Evolutionary conservation across 768 basidiomycete genomes (phyloP).

Genomic region (Xerocomellus intermedius): DNA sequence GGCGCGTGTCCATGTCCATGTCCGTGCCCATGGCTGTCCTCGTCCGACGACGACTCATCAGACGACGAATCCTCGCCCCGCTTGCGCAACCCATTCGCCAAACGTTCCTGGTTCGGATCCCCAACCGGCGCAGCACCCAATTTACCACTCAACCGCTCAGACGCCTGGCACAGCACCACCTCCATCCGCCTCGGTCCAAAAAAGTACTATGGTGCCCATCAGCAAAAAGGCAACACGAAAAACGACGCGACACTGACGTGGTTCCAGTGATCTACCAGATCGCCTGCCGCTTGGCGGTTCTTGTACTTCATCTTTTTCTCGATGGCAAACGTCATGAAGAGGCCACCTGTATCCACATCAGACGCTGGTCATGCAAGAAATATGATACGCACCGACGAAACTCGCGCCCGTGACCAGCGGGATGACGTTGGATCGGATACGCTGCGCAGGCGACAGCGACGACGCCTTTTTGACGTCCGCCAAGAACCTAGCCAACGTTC

Average conservation of each 20-base stretch:
- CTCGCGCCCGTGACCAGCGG: conserved; percentile 32
- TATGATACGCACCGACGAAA: conserved; percentile 24
- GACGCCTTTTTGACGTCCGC: conserved; percentile 35
- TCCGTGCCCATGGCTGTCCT: not conserved
- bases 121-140: conserved; percentile 20
- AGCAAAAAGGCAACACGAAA: not conserved
- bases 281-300: conserved; percentile 40
- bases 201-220: conserved; percentile 39
- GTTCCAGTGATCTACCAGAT: conserved; percentile 51
- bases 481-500: conserved; percentile 30
- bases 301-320: conserved; percentile 31
- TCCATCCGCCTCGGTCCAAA: conserved; percentile 47
- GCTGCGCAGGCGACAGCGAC: conserved; percentile 35
- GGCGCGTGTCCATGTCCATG: not conserved
- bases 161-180: conserved; percentile 36
- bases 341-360: conserved; percentile 13
- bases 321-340: conserved; percentile 14
- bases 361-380: too few relatives aligned
- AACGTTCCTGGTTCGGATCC: conserved; percentile 19
- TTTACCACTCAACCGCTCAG: conserved; percentile 30
- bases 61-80: not conserved
- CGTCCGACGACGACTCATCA: not conserved
- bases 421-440: conserved; percentile 31
- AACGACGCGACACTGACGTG: conserved; percentile 32
- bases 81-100: conserved; percentile 19